Conservation (phyloP, 169 alveolate species). For the Plasmodium malariae region DNA sequence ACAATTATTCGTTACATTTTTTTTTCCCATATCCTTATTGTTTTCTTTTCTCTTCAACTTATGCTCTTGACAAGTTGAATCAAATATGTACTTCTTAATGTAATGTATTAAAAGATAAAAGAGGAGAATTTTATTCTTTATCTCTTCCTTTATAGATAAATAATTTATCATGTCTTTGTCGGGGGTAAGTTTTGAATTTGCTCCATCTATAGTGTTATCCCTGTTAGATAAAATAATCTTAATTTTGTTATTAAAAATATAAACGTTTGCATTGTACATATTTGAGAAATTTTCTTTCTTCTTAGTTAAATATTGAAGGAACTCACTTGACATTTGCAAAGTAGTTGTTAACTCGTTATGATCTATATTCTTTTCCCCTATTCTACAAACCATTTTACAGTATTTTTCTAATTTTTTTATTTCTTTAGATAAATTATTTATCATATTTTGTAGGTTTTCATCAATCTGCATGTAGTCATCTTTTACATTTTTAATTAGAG, state of each 20-base stretch:
- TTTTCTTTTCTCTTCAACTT: no score
- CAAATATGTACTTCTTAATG: conserved; percentile 1
- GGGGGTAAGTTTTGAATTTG: not conserved
- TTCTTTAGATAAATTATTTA: conserved; percentile 24
- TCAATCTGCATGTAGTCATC: not conserved
- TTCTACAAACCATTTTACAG: conserved; percentile 22
- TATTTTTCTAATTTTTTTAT: conserved; percentile 49
- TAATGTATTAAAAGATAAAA: conserved; percentile 43
- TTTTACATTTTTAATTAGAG: conserved; percentile 8
- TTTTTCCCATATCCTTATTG: no score
- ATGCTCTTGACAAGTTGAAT: no score
- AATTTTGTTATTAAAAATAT: conserved; percentile 51
- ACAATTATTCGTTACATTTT: no score
- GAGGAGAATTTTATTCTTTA: conserved; percentile 40
- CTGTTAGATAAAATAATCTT: not conserved
- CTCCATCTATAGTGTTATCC: not conserved
- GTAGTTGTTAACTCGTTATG: not conserved
- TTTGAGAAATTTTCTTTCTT: conserved; percentile 36
- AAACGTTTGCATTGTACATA: conserved; percentile 19
- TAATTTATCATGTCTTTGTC: conserved; percentile 46
- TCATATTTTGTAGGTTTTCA: conserved; percentile 25
- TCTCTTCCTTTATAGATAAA: conserved; percentile 35
- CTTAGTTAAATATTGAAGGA: conserved; percentile 6
- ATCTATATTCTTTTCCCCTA: conserved; percentile 26
- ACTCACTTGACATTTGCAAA: conserved; percentile 11